These are phyloP conservation scores for Boletus rex-veris DNA, from an alignment of 768 basidiomycete genomes.

Conservation along the genomic window DNA sequence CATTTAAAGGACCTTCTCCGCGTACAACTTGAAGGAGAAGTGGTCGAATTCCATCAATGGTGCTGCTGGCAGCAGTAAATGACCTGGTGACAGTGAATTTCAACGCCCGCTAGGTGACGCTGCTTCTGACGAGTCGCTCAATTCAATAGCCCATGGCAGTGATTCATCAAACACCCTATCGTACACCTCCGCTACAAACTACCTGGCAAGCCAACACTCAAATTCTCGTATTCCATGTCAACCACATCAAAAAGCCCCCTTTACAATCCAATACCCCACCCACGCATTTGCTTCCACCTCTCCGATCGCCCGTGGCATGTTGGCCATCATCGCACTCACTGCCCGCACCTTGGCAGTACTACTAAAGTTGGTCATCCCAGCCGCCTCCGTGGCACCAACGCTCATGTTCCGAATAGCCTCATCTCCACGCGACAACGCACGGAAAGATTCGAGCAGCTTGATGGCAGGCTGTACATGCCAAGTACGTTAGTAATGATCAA, in stretches of 20 bases:
- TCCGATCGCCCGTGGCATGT: conserved; percentile 26
- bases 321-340: conserved; percentile 22
- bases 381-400: conserved; percentile 8
- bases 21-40: too few relatives aligned
- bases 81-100: too few relatives aligned
- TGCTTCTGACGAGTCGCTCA: too few relatives aligned
- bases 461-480: conserved; percentile 28
- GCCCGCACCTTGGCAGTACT: conserved; percentile 9
- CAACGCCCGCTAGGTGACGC: too few relatives aligned
- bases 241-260: conserved; percentile 13
- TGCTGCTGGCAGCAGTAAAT: too few relatives aligned
- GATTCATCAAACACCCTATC: too few relatives aligned
- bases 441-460: conserved; percentile 34
- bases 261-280: conserved; percentile 26
- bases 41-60: too few relatives aligned
- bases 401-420: not conserved
- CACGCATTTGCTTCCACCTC: conserved; percentile 21
- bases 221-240: too few relatives aligned
- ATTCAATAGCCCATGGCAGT: too few relatives aligned
- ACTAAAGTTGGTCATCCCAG: conserved; percentile 21
- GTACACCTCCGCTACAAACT: too few relatives aligned
- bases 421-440: conserved; percentile 20
- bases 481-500: not conserved
- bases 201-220: too few relatives aligned
- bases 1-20: too few relatives aligned